Evolutionary conservation across 2,329 filamentous ascomycete species (phyloP), one percentile per base, ranked within the genome.

Genomic region (Dendrostoma leiphaemia): DNA sequence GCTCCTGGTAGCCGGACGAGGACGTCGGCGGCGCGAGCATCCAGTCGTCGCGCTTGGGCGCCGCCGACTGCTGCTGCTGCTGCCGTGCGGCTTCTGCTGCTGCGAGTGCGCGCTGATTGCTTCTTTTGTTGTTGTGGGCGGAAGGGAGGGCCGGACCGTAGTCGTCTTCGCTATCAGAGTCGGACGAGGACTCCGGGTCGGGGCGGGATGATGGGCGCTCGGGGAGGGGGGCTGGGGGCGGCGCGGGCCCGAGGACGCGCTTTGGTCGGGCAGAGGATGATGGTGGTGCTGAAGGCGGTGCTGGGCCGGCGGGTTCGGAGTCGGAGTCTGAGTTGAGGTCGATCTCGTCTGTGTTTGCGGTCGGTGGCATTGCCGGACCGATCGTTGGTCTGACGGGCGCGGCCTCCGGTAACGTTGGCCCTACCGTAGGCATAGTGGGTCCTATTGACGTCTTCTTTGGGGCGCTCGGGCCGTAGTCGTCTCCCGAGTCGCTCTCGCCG

Each of bases 31-130:
- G 88, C 1, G 83, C 81, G 44, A 91, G 77, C 89, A 92, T 92
- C 89, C 89, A 92, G 64, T 90, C 86, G 74, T 96, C 92, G 63
- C 93, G 86, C 67, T 87, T 81, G 5, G 80, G 77, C 46, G 81
- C 78, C 17, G 69, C 62, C 34, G 74, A 59, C 13, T 24, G 68
- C 19, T 3, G 24, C 62, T n/a, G n/a, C n/a, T n/a, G n/a, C n/a
- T n/a, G n/a, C n/a, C n/a, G n/a, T n/a, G n/a, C n/a, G n/a, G n/a
- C n/a, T n/a, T n/a, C n/a, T n/a, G n/a, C n/a, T n/a, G n/a, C n/a
- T n/a, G n/a, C n/a, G n/a, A n/a, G n/a, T n/a, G n/a, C n/a, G n/a
- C n/a, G n/a, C n/a, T n/a, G n/a, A n/a, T n/a, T n/a, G n/a, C n/a
- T n/a, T n/a, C n/a, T n/a, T n/a, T n/a, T n/a, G 54, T 6, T 9